A percentile compares a stretch with the other conserved stretches of the same genome.
These are phyloP conservation scores for Lentinula detonsa DNA, from an alignment of 768 basidiomycete species.

Conservation along the genomic window DNA sequence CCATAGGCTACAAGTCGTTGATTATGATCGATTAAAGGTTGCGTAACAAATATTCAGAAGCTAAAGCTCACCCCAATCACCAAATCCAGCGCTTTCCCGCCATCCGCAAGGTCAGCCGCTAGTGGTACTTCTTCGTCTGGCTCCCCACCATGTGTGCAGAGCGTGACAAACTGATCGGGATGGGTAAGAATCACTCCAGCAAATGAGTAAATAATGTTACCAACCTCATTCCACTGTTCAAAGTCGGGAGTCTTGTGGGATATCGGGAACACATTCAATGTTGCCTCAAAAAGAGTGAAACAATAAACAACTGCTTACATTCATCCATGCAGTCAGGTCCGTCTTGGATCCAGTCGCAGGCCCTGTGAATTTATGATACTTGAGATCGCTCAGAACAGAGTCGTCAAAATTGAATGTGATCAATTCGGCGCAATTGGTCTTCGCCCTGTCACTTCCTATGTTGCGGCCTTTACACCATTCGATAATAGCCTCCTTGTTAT, in stretches of 20 bases:
- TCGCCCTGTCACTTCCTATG: neutral
- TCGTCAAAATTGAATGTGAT: neutral
- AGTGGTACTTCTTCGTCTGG: neutral
- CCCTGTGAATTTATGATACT: neutral
- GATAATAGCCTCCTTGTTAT: neutral
- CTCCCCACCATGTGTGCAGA: neutral
- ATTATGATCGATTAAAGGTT: too few species aligned
- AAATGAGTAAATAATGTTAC: neutral
- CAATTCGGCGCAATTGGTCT: neutral
- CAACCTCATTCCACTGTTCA: neutral
- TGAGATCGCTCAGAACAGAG: neutral
- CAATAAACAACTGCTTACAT: neutral
- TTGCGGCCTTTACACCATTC: neutral
- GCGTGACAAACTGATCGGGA: neutral
- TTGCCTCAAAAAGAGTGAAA: neutral
- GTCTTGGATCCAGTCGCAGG: neutral
- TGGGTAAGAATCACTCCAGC: too few species aligned
- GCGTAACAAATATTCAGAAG: too few species aligned
- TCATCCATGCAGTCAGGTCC: neutral
- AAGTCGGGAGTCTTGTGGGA: neutral
- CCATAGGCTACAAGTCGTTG: neutral
- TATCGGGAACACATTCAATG: neutral
- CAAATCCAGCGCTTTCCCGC: neutral
- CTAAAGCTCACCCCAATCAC: neutral
- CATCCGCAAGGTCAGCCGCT: neutral